Conservation (phyloP, 176 grass and related monocot genomes). For the Musa acuminata region DNA sequence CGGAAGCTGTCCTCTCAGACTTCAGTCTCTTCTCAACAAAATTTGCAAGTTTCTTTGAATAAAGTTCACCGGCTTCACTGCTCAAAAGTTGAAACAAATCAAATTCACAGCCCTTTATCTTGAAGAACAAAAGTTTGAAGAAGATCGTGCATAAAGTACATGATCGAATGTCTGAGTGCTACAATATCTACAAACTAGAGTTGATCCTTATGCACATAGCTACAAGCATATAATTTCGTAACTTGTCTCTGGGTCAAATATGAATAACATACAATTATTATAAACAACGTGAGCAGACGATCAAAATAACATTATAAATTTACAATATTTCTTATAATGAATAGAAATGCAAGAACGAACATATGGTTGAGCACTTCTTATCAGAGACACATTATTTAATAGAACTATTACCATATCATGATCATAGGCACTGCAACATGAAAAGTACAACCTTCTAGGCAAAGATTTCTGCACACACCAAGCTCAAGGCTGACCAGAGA, state of each 20-base stretch:
- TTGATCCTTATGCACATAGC: background rate
- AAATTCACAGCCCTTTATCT: background rate
- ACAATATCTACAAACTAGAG: background rate
- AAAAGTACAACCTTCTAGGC: background rate
- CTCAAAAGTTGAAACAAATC: slow-evolving; percentile 10
- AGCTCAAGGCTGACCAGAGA: no score
- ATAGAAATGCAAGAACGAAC: background rate
- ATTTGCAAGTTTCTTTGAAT: slow-evolving; percentile 84
- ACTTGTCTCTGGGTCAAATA: background rate
- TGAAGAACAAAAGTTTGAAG: background rate
- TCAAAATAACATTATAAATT: background rate
- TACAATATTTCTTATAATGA: background rate
- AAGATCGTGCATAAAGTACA: background rate
- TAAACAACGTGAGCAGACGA: background rate
- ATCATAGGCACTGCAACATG: background rate
- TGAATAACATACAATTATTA: background rate
- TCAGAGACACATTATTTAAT: background rate
- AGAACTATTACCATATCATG: no score
- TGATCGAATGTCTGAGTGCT: background rate
- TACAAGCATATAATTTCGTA: background rate
- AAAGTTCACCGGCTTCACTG: slow-evolving; percentile 72
- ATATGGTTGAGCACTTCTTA: background rate
- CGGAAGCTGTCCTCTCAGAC: slow-evolving; percentile 82
- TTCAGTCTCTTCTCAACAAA: slow-evolving; percentile 95
- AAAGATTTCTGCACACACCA: no score